These are phyloP conservation scores for Saccharomycopsis hybrid DNA, from an alignment of 1,139 yeast genomes.

Conservation along the genomic window DNA sequence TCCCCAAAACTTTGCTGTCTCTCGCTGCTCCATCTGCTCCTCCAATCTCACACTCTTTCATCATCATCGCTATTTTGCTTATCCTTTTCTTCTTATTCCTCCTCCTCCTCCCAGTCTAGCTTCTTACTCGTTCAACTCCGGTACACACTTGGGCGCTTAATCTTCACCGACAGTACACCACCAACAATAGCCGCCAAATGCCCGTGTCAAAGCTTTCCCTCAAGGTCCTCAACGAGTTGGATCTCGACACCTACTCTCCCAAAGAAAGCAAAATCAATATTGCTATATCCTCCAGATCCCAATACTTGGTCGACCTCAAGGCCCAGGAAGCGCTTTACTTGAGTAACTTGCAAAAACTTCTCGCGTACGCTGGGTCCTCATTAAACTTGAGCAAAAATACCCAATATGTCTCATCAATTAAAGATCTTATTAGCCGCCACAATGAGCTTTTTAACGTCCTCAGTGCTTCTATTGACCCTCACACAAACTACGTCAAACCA, in stretches of 20 bases:
- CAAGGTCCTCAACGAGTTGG: conserved; percentile 17
- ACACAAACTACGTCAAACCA: conserved; percentile 2
- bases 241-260: conserved; percentile 13
- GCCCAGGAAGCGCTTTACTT: conserved; percentile 12
- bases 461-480: neutral
- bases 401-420: neutral
- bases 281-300: conserved; percentile 15
- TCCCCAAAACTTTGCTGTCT: too few species aligned
- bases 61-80: too few species aligned
- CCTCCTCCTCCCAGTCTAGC: too few species aligned
- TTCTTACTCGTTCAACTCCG: too few species aligned
- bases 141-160: too few species aligned
- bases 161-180: too few species aligned
- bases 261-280: conserved; percentile 13
- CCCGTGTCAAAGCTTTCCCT: conserved; percentile 14
- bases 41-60: too few species aligned
- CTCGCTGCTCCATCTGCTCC: too few species aligned
- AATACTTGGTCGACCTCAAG: conserved; percentile 4
- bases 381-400: neutral
- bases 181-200: neutral
- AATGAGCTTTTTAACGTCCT: neutral
- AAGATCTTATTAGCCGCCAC: conserved; percentile 4
- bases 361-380: conserved; percentile 1
- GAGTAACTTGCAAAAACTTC: conserved; percentile 5
- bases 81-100: too few species aligned